phyloP scores from a whole-genome alignment of 1,139 yeast species.

The Lodderomyces elongisporus region DNA sequence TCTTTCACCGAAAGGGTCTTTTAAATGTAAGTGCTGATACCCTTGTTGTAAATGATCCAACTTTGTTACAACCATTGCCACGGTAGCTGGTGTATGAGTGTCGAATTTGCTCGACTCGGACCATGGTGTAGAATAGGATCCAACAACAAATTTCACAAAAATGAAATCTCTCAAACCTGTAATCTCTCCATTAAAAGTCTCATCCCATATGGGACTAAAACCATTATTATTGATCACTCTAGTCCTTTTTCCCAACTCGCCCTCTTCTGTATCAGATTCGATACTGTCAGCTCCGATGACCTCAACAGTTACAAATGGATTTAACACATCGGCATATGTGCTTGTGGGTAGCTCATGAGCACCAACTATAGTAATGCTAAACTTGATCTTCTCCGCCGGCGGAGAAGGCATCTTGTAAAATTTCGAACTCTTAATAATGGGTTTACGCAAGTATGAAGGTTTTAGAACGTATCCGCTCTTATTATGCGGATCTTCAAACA shows the following conservation, averaged over 20 bases:
- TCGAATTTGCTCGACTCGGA: too few species aligned
- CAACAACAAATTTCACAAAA: constrained; percentile 27
- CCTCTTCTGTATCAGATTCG: constrained; percentile 18
- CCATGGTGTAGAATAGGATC: too few species aligned
- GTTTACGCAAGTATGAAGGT: constrained; percentile 46
- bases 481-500: constrained; percentile 53
- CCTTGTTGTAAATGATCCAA: constrained; percentile 62
- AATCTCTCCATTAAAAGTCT: constrained; percentile 35
- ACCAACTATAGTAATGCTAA: constrained; percentile 55
- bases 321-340: constrained; percentile 27
- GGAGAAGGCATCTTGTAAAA: constrained; percentile 6
- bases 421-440: constrained; percentile 23
- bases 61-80: constrained; percentile 48
- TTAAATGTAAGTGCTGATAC: constrained; percentile 72
- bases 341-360: constrained; percentile 71
- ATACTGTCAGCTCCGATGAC: constrained; percentile 39
- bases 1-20: constrained; percentile 76
- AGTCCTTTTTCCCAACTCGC: constrained; percentile 21
- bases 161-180: constrained; percentile 30
- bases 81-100: too few species aligned
- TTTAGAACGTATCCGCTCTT: constrained; percentile 74
- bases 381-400: constrained; percentile 10
- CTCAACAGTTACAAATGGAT: constrained; percentile 58
- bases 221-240: constrained; percentile 55
- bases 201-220: constrained; percentile 81